A percentile compares a stretch with the other conserved stretches of the same genome.
Conservation (phyloP, 2,329 filamentous ascomycete genomes). For the Diaporthe vaccinii region DNA sequence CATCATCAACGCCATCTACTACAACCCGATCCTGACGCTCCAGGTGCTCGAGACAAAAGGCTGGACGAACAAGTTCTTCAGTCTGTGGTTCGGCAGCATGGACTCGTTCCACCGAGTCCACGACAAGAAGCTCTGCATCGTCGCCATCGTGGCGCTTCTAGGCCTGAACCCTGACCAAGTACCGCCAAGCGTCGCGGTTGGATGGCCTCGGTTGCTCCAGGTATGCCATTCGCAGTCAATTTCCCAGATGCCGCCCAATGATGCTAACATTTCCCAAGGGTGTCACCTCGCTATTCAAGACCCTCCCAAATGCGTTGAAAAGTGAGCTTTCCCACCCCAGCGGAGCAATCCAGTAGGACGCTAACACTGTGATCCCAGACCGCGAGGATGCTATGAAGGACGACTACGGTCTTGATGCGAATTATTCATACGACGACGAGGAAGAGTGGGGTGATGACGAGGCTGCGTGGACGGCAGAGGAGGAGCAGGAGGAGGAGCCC, state of each 20-base stretch:
- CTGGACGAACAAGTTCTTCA: constrained; percentile 99
- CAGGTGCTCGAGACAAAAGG: constrained; percentile 90
- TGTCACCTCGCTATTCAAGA: constrained; percentile 91
- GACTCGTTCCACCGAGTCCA: constrained; percentile 93
- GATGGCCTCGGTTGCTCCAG: constrained; percentile 91
- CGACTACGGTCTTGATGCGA: constrained; percentile 80
- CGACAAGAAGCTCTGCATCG: constrained; percentile 98
- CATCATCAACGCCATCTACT: constrained; percentile 98
- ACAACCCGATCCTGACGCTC: constrained; percentile 89
- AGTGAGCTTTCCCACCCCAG: constrained; percentile 64
- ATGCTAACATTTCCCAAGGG: constrained; percentile 60
- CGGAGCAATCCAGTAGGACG: background rate
- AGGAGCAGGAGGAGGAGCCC: constrained; percentile 75
- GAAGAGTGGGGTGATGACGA: constrained; percentile 89
- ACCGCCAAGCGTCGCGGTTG: constrained; percentile 91
- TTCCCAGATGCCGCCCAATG: background rate
- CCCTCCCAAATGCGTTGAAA: constrained; percentile 87
- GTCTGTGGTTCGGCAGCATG: constrained; percentile 97
- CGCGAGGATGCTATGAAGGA: constrained; percentile 94
- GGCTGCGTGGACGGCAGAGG: constrained; percentile 82
- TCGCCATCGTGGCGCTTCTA: constrained; percentile 89
- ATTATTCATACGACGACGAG: constrained; percentile 76
- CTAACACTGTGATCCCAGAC: constrained; percentile 63
- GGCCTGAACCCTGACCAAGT: constrained; percentile 85
- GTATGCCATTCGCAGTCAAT: constrained; percentile 49